Base-by-base conservation (phyloP, 306 rosid species). In the Quercus ilex region DNA sequence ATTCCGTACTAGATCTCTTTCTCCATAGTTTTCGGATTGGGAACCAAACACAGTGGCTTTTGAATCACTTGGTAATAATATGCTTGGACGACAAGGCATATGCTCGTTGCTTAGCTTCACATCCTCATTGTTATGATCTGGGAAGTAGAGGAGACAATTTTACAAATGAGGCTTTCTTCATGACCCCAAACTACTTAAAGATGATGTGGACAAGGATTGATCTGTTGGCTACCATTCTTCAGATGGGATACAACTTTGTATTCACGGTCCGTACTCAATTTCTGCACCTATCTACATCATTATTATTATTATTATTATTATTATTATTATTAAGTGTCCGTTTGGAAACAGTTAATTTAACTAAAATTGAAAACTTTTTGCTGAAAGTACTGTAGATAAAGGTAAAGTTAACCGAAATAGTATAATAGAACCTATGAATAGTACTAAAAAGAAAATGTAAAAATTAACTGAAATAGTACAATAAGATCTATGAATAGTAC, bases 121-220 rank as follows among this genome's bases (percentile, higher is more conserved):
- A 92, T 77, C 89, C 89, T n/a, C 89, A 88, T 23, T 94, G 99
- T 49, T 87, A 86, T 53, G 67, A 87, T 1, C 84, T 91, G 23
- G 78, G 83, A 20, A 87, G 88, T 0, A 46, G 64, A 4, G 97
- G 86, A n/a, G 78, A 57, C 75, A 89, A 94, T 69, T 92, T 90
- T 69, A 78, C 91, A 0, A 30, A 6, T 8, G 97, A 94, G 57
- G 97, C 97, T 1, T 84, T 78, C 46, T 94, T 87, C 83, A 91
- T 91, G 99, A 81, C 93, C 9, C 11, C 87, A 0, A 74, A 19
- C 2, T 94, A 94, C 89, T 69, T 94, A 5, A 63, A 81, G n/a
- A 94, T 94, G 97, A 92, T 94, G 97, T 94, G 99, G 99, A 81
- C 82, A 60, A 79, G 98, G 67, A 92, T 88, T 74, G 76, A 92